Conservation (phyloP, 1,139 yeast genomes). For the Sugiyamaella pinicola region DNA sequence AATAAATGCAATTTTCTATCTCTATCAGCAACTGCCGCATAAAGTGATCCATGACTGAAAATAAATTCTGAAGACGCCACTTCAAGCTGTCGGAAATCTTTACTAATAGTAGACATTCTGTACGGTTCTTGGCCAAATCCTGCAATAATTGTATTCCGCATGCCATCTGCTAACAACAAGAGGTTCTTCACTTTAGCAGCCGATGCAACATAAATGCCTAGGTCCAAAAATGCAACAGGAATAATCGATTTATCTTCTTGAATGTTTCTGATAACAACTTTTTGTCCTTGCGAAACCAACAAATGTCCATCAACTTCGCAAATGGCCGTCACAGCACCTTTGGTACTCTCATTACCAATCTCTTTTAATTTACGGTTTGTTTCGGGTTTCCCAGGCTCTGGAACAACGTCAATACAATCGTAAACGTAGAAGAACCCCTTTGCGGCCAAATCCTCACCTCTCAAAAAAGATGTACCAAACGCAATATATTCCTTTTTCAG, state of each 20-base stretch:
- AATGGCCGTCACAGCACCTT: conserved; percentile 82
- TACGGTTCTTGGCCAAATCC: conserved; percentile 95
- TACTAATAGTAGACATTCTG: conserved; percentile 76
- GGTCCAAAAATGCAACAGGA: conserved; percentile 92
- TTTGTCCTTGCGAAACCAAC: conserved; percentile 86
- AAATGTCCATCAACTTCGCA: conserved; percentile 85
- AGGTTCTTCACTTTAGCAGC: conserved; percentile 83
- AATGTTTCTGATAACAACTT: conserved; percentile 71
- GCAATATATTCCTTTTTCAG: conserved; percentile 69
- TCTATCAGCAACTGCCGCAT: conserved; percentile 69
- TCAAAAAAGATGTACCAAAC: conserved; percentile 73
- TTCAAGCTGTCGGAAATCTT: conserved; percentile 65
- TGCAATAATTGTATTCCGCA: conserved; percentile 76
- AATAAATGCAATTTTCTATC: conserved; percentile 70
- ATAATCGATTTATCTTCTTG: conserved; percentile 78
- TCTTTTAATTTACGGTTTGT: conserved; percentile 77
- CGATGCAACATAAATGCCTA: conserved; percentile 76
- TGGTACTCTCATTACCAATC: conserved; percentile 72
- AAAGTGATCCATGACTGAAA: conserved; percentile 68
- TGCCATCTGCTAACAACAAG: conserved; percentile 74
- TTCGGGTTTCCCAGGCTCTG: conserved; percentile 88
- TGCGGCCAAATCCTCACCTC: conserved; percentile 83
- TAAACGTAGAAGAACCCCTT: conserved; percentile 76
- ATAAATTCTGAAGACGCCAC: conserved; percentile 70
- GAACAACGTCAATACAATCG: conserved; percentile 82